A percentile compares a stretch with the other conserved stretches of the same genome.
Conservation (phyloP, 2,329 filamentous ascomycete species). For the Annulohypoxylon truncatum region DNA sequence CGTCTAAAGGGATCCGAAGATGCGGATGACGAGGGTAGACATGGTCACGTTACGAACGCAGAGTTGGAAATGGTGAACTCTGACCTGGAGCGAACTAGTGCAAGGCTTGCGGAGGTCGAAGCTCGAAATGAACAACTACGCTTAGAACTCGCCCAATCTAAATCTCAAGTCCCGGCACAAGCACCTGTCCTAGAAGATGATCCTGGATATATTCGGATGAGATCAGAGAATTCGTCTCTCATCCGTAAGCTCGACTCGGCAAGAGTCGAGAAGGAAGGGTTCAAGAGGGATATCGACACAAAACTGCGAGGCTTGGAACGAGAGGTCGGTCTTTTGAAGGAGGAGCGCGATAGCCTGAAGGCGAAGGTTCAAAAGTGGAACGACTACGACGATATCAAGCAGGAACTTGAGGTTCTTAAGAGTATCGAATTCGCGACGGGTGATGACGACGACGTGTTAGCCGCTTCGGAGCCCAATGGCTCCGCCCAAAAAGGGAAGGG, state of each 20-base stretch:
- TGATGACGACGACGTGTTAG: constrained; percentile 76
- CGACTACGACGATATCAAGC: constrained; percentile 96
- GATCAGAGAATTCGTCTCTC: constrained; percentile 92
- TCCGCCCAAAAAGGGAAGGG: constrained; percentile 69
- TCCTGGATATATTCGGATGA: constrained; percentile 85
- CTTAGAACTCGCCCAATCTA: constrained; percentile 88
- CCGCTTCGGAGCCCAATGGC: constrained; percentile 61
- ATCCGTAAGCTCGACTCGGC: constrained; percentile 87
- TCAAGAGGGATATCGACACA: constrained; percentile 79
- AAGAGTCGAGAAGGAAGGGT: constrained; percentile 83
- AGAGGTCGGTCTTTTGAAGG: constrained; percentile 77
- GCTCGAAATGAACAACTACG: constrained; percentile 93
- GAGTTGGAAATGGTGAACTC: constrained; percentile 94
- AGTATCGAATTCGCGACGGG: constrained; percentile 97
- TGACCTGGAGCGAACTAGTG: constrained; percentile 89
- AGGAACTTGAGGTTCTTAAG: constrained; percentile 95
- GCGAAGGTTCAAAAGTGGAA: constrained; percentile 87
- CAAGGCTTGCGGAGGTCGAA: constrained; percentile 89
- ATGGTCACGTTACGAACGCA: constrained; percentile 79
- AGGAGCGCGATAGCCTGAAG: constrained; percentile 84
- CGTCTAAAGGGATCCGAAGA: constrained; percentile 80
- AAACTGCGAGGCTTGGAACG: constrained; percentile 84
- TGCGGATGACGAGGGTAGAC: constrained; percentile 65
- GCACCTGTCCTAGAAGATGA: constrained; percentile 82
- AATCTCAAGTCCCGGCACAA: constrained; percentile 75